These are phyloP conservation scores for Cynara cardunculus DNA, from an alignment of 129 eudicot genomes.

Conservation along the genomic window DNA sequence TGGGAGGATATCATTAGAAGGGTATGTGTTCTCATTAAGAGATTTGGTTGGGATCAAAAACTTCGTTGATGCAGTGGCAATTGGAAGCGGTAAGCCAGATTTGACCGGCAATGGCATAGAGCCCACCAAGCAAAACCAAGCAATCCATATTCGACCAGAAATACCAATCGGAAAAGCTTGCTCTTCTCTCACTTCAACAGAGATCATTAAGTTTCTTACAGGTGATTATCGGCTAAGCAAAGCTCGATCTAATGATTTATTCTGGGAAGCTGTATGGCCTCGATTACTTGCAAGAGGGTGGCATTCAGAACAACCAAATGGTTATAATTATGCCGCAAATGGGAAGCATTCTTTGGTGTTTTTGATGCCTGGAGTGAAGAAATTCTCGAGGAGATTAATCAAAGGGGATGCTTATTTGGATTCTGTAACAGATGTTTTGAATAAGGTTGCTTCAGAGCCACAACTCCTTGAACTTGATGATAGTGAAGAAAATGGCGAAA, in stretches of 20 bases:
- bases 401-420: conserved; percentile 63
- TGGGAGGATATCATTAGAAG: conserved; percentile 44
- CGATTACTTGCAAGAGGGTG: conserved; percentile 80
- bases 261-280: conserved; percentile 97
- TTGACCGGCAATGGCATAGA: conserved; percentile 54
- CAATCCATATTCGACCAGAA: conserved; percentile 36
- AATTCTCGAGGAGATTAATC: conserved; percentile 49
- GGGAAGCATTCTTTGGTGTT: conserved; percentile 44
- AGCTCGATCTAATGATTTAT: conserved; percentile 64
- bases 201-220: conserved; percentile 49
- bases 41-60: conserved; percentile 44
- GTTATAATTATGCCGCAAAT: conserved; percentile 36
- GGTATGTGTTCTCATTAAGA: conserved; percentile 49
- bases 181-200: conserved; percentile 50
- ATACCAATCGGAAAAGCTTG: conserved; percentile 66
- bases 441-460: conserved; percentile 54
- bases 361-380: conserved; percentile 52
- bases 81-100: conserved; percentile 75
- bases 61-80: conserved; percentile 62
- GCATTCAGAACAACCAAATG: conserved; percentile 65
- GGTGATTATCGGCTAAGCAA: conserved; percentile 75
- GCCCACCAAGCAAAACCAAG: conserved; percentile 45
- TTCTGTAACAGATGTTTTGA: conserved; percentile 58
- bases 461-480: conserved; percentile 48
- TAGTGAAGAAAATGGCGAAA: conserved; percentile 24